Percentiles rank a stretch among this genome's conserved stretches.
phyloP scores from a whole-genome alignment of 768 basidiomycete species.

The Suillus fuscotomentosus region DNA sequence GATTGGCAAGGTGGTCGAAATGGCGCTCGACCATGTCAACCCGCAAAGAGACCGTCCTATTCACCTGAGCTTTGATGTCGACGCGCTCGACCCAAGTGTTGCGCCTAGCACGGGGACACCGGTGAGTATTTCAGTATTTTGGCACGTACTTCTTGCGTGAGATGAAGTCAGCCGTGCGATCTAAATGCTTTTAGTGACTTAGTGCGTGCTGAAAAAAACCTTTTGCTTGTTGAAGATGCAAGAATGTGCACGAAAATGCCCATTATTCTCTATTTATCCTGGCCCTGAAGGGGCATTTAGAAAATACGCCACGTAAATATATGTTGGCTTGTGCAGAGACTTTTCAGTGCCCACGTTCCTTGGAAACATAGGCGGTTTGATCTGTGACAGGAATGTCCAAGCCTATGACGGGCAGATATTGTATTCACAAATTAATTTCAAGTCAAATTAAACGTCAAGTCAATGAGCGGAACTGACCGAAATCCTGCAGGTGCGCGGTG shows the following conservation, averaged over 20 bases:
- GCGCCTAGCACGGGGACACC: constrained; percentile 79
- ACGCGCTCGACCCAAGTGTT: constrained; percentile 81
- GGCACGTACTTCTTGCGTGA: background rate
- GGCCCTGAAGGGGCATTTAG: background rate
- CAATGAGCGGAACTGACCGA: too few species aligned
- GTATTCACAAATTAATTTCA: background rate
- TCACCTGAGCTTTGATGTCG: constrained; percentile 96
- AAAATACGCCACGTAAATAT: background rate
- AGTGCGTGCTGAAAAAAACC: too few species aligned
- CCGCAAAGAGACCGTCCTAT: constrained; percentile 81
- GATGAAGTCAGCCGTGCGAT: background rate
- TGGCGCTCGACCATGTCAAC: constrained; percentile 95
- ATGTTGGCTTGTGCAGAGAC: too few species aligned
- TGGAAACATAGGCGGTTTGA: background rate
- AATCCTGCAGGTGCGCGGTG: too few species aligned
- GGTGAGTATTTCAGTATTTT: constrained; percentile 38
- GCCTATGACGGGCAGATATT: background rate
- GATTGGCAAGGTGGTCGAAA: constrained; percentile 92
- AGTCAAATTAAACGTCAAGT: background rate
- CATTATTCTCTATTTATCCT: background rate
- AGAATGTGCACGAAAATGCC: background rate
- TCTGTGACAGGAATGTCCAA: background rate
- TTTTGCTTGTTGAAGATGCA: background rate
- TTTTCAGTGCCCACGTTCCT: background rate
- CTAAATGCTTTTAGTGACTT: background rate